These are phyloP conservation scores for Metarhizium guizhouense DNA, from an alignment of 2,329 filamentous ascomycete genomes.

Conservation along the genomic window DNA sequence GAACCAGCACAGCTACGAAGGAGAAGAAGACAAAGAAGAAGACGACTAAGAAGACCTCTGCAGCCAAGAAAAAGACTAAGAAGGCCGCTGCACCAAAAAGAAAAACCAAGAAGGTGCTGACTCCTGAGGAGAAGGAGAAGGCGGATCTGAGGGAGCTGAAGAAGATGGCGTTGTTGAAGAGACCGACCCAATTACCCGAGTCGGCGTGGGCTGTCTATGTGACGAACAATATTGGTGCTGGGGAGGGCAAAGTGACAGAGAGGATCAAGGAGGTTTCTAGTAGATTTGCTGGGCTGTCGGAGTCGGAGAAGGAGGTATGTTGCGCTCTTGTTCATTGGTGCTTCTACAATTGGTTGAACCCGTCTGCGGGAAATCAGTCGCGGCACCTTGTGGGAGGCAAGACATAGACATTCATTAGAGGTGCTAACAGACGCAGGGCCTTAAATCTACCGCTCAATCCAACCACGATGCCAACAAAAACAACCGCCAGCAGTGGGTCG, in stretches of 20 bases:
- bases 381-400: not conserved
- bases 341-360: not conserved
- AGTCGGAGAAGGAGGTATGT: conserved; percentile 35
- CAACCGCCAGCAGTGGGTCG: conserved; percentile 38
- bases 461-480: conserved; percentile 34
- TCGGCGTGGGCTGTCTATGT: conserved; percentile 30
- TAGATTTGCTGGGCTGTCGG: conserved; percentile 30
- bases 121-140: conserved; percentile 29
- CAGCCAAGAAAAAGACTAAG: conserved; percentile 27
- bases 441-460: conserved; percentile 22
- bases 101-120: conserved; percentile 26
- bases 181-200: conserved; percentile 24
- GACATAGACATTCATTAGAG: not conserved
- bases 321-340: not conserved
- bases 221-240: conserved; percentile 17
- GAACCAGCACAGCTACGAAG: conserved; percentile 5
- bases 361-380: not conserved
- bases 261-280: conserved; percentile 19
- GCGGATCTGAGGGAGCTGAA: conserved; percentile 26
- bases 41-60: conserved; percentile 26
- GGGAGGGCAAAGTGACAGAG: conserved; percentile 6
- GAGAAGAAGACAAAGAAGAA: conserved; percentile 12
- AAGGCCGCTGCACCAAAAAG: conserved; percentile 27
- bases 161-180: conserved; percentile 30
- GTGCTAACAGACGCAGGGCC: conserved; percentile 13